phyloP scores from a whole-genome alignment of 2,329 filamentous ascomycete species.

The Karstenula rhodostoma region DNA sequence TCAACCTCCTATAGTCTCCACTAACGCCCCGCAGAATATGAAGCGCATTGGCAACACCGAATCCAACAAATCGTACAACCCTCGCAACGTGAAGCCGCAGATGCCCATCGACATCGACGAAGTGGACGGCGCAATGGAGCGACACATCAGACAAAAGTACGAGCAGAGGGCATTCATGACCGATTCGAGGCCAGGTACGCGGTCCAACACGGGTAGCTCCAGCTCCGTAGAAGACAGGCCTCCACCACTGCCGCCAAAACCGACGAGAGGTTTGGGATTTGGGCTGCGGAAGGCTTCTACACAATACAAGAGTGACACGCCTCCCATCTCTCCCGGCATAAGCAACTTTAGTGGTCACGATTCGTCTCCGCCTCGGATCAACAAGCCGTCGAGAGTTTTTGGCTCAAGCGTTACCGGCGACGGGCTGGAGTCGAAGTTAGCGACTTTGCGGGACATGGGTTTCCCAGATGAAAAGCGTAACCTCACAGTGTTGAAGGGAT shows the following conservation, averaged over 20 bases:
- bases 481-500: conserved; percentile 78
- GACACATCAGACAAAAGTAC: conserved; percentile 95
- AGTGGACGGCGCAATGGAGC: conserved; percentile 91
- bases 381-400: conserved; percentile 72
- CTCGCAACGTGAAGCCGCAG: conserved; percentile 80
- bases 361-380: conserved; percentile 55
- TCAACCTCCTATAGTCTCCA: conserved; percentile 7
- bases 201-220: conserved; percentile 65
- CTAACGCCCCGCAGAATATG: conserved; percentile 74
- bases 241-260: conserved; percentile 67
- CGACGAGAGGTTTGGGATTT: conserved; percentile 68
- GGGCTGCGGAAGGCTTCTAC: conserved; percentile 75
- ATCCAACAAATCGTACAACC: conserved; percentile 91
- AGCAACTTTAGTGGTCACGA: conserved; percentile 41
- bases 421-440: conserved; percentile 78
- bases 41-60: conserved; percentile 85
- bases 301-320: conserved; percentile 67
- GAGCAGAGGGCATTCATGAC: conserved; percentile 66
- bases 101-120: conserved; percentile 92
- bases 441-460: conserved; percentile 85
- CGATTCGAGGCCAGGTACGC: conserved; percentile 51
- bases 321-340: conserved; percentile 43
- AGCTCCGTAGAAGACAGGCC: conserved; percentile 62
- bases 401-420: conserved; percentile 70
- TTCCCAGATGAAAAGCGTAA: conserved; percentile 87